These are phyloP conservation scores for Diaporthe nobilis DNA, from an alignment of 2,329 filamentous ascomycete genomes.

Conservation along the genomic window DNA sequence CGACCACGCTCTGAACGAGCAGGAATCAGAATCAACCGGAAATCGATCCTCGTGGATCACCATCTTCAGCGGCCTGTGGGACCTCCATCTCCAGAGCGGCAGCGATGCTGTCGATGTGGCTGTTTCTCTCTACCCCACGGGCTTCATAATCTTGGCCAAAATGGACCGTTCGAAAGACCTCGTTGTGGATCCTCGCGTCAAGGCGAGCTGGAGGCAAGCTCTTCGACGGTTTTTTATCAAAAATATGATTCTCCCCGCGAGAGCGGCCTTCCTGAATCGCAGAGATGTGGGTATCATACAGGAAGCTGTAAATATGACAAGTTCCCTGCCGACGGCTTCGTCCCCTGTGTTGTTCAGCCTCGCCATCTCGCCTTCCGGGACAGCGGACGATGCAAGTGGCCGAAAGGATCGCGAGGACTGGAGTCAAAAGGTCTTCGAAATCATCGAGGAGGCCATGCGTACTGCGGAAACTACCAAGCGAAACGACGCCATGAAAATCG, in stretches of 20 bases:
- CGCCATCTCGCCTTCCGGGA: conserved; percentile 49
- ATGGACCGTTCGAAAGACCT: conserved; percentile 50
- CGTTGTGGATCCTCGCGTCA: conserved; percentile 46
- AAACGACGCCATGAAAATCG: conserved; percentile 47
- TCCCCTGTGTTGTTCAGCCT: conserved; percentile 63
- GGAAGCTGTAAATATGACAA: conserved; percentile 57
- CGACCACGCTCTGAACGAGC: conserved; percentile 53
- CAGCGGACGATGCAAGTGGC: conserved; percentile 55
- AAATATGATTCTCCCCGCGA: conserved; percentile 66
- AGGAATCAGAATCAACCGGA: conserved; percentile 51
- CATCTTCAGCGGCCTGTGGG: conserved; percentile 64
- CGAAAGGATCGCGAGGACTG: conserved; percentile 57
- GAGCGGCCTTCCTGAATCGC: conserved; percentile 61
- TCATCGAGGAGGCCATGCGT: conserved; percentile 49
- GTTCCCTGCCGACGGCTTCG: conserved; percentile 53
- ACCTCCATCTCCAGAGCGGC: conserved; percentile 65
- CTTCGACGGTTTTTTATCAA: conserved; percentile 64
- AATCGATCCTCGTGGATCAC: conserved; percentile 63
- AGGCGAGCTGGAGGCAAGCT: conserved; percentile 60
- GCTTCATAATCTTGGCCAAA: conserved; percentile 57
- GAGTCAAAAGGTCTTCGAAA: conserved; percentile 55
- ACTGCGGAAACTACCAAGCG: conserved; percentile 43
- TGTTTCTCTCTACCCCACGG: conserved; percentile 58
- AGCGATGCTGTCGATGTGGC: conserved; percentile 65
- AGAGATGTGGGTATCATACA: conserved; percentile 58